Evolutionary conservation across 2,329 filamentous ascomycete species (phyloP).

Genomic region (Orbilia blumenaviensis): DNA sequence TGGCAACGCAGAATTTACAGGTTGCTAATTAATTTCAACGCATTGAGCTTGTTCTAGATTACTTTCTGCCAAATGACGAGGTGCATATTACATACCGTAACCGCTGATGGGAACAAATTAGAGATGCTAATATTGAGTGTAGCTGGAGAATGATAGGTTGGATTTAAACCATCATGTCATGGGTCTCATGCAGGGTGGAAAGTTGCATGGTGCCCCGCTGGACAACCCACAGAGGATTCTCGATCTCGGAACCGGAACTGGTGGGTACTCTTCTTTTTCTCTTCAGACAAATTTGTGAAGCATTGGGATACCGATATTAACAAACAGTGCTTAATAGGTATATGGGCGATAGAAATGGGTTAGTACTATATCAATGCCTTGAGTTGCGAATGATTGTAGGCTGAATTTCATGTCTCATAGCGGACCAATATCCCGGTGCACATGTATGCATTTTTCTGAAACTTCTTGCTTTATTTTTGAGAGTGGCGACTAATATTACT

Average conservation of each 20-base stretch:
- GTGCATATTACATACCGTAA: neutral
- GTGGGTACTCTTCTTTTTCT: constrained; percentile 45
- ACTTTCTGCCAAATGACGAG: constrained; percentile 38
- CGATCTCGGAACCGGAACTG: constrained; percentile 66
- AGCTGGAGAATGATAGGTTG: constrained; percentile 47
- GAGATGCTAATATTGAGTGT: neutral
- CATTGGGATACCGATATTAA: constrained; percentile 51
- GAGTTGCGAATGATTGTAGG: neutral
- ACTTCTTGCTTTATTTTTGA: neutral
- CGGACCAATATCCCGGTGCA: constrained; percentile 57
- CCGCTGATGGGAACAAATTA: neutral
- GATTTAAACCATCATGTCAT: constrained; percentile 60
- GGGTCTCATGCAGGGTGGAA: constrained; percentile 61
- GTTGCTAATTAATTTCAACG: neutral
- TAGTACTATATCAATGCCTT: neutral
- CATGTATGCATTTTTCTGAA: too few relatives aligned
- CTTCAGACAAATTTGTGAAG: neutral
- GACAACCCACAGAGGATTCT: constrained; percentile 65
- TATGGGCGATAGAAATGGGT: constrained; percentile 59
- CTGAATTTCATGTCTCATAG: constrained; percentile 31
- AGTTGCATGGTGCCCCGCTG: constrained; percentile 63
- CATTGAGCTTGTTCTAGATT: neutral
- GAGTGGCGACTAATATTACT: neutral
- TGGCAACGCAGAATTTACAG: constrained; percentile 14
- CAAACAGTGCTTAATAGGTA: constrained; percentile 55